Percentiles rank a stretch among this genome's conserved stretches.
These are phyloP conservation scores for Botrytis squamosa DNA, from an alignment of 2,329 filamentous ascomycete species.

Conservation along the genomic window DNA sequence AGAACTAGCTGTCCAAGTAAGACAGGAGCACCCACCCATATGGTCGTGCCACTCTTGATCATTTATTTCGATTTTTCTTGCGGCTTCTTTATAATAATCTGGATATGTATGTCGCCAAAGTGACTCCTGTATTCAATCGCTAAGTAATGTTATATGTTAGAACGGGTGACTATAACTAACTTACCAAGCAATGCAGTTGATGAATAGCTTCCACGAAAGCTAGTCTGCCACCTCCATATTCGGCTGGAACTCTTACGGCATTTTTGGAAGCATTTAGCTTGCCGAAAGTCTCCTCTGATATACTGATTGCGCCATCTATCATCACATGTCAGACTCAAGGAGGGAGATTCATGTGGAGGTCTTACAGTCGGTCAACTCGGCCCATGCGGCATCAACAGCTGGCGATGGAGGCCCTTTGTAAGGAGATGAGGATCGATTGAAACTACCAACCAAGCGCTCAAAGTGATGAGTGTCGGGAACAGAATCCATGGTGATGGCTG, in stretches of 20 bases:
- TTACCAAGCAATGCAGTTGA: constrained; percentile 20
- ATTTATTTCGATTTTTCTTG: neutral
- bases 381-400: constrained; percentile 18
- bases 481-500: constrained; percentile 12
- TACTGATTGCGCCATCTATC: constrained; percentile 15
- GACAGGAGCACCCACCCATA: constrained; percentile 3
- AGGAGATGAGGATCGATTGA: constrained; percentile 20
- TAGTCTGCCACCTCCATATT: constrained; percentile 12
- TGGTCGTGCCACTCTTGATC: constrained; percentile 17
- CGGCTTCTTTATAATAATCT: constrained; percentile 14
- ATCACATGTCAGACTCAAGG: neutral
- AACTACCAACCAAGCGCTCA: constrained; percentile 13
- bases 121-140: neutral
- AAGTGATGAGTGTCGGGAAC: constrained; percentile 3
- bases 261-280: constrained; percentile 21
- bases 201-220: constrained; percentile 13
- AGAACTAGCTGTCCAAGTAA: neutral
- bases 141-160: neutral
- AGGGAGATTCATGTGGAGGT: neutral
- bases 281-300: constrained; percentile 9
- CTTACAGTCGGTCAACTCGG: constrained; percentile 11
- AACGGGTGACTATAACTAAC: neutral
- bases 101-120: constrained; percentile 18
- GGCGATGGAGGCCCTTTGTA: constrained; percentile 19
- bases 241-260: constrained; percentile 6